Percentiles rank a stretch among this genome's conserved stretches.
These are phyloP conservation scores for Aspergillus sergii DNA, from an alignment of 2,329 filamentous ascomycete species.

Conservation along the genomic window DNA sequence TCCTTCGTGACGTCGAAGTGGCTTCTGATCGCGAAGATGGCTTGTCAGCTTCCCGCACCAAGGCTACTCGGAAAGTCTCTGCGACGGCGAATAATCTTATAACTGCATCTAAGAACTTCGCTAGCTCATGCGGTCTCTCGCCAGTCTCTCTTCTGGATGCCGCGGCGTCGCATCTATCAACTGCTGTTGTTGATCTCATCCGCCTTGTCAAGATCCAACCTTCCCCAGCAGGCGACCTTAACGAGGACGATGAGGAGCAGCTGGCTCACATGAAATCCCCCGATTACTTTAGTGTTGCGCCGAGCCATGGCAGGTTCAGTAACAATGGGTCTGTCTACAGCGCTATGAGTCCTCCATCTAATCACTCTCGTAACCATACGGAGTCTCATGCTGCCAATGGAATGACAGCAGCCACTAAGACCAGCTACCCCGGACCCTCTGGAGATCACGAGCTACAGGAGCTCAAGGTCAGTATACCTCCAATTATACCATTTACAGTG, in stretches of 20 bases:
- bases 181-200: conserved; percentile 82
- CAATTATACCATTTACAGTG: background rate
- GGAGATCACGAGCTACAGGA: conserved; percentile 58
- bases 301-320: conserved; percentile 55
- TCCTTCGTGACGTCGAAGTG: conserved; percentile 74
- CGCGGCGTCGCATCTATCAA: conserved; percentile 85
- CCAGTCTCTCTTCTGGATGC: conserved; percentile 94
- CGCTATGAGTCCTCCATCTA: conserved; percentile 66
- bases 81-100: conserved; percentile 94
- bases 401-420: conserved; percentile 30
- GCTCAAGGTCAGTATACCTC: conserved; percentile 55
- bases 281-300: conserved; percentile 66
- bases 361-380: conserved; percentile 36
- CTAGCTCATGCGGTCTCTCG: conserved; percentile 77
- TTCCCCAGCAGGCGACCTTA: conserved; percentile 73
- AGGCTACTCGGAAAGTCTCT: conserved; percentile 81
- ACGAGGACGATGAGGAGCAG: conserved; percentile 71
- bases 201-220: conserved; percentile 80
- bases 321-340: conserved; percentile 75
- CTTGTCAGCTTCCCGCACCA: conserved; percentile 62
- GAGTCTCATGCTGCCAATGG: conserved; percentile 38
- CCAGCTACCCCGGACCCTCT: conserved; percentile 45
- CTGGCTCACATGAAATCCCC: conserved; percentile 66
- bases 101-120: conserved; percentile 91
- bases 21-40: conserved; percentile 61